These are phyloP conservation scores for Solanum paucissectum DNA, from an alignment of 257 asterid species.

Conservation along the genomic window DNA sequence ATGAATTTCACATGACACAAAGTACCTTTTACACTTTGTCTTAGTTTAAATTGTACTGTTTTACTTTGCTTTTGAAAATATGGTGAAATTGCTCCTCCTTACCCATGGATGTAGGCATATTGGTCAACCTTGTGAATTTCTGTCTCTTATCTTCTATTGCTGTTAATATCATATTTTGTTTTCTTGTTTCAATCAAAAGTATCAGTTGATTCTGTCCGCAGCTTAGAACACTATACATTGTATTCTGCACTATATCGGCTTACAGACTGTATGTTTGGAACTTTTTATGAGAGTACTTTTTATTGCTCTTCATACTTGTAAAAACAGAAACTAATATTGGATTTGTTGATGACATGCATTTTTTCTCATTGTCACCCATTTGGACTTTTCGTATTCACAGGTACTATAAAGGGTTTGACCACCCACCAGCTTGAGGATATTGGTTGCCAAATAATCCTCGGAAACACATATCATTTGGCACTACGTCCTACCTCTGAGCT, in stretches of 20 bases:
- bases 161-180: background rate
- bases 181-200: background rate
- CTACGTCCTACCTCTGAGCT: conserved; percentile 97
- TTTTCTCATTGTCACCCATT: background rate
- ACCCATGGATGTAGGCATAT: background rate
- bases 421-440: conserved; percentile 89
- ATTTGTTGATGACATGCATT: background rate
- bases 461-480: conserved; percentile 93
- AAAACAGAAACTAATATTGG: background rate
- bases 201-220: background rate
- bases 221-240: background rate
- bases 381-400: conserved; percentile 29
- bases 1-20: background rate
- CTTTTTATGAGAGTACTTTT: background rate
- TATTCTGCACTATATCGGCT: background rate
- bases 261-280: background rate
- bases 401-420: conserved; percentile 87
- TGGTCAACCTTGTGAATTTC: background rate
- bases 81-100: background rate
- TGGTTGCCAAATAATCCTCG: conserved; percentile 97
- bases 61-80: background rate
- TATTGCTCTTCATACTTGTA: background rate
- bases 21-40: background rate
- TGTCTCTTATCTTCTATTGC: background rate
- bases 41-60: background rate